Base-by-base conservation (phyloP, 2,329 filamentous ascomycete species). In the Calonectria leucothoes region DNA sequence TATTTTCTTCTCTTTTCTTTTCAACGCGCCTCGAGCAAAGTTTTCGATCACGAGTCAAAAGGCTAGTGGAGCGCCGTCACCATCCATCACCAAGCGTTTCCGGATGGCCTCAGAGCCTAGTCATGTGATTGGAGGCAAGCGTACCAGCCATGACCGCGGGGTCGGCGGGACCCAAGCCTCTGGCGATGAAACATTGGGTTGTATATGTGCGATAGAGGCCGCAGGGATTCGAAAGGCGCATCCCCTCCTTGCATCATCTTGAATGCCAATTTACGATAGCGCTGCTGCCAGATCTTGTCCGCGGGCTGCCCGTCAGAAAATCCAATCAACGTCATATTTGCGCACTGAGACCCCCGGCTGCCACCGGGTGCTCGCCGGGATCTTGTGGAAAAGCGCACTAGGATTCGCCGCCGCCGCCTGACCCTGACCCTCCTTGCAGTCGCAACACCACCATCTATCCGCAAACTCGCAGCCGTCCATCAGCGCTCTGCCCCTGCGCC, bases 11-110 rank as follows among this genome's bases (percentile, higher is more conserved):
- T 27, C 39, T 25, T 39, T 14, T 39, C 8, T 27, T 59, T 25
- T 39, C 6, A 27, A 61, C 67, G 35, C 59, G 71, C 35, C 69
- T 73, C 27, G 59, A 75, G 75, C 76, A 80, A 78, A 80, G 69
- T 79, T 80, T 80, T 80, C 72, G 48, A 77, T 76, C 76, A 75
- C 74, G 74, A 72, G 69, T 72, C 66, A 74, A 67, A 71, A 70
- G 72, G 35, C 71, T 74, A 74, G 78, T 80, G 78, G 78, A 80
- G 73, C 67, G 72, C 61, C n/a, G 57, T 59, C 64, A 33, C 65
- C 67, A 61, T 75, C 66, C 64, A 66, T 75, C 70, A 37, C 55
- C 65, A 76, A 49, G 66, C 52, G 49, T 35, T 42, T 64, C 59
- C 59, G 31, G 66, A 73, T 65, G 45, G 61, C 64, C 20, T 69